These are phyloP conservation scores for Bremia lactucae DNA, from an alignment of 352 stramenopile genomes.

Conservation along the genomic window DNA sequence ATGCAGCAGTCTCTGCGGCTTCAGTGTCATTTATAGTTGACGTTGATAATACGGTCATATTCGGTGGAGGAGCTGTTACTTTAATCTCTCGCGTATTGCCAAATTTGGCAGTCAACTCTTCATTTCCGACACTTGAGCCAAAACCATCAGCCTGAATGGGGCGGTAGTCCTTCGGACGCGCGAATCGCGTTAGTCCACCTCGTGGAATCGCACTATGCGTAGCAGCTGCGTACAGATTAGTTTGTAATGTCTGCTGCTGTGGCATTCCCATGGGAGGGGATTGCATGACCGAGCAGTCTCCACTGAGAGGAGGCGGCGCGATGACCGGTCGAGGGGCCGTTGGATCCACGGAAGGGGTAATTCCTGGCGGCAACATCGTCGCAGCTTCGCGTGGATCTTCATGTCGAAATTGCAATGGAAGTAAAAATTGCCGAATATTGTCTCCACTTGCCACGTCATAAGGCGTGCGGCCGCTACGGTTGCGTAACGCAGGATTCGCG, in stretches of 20 bases:
- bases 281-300: slow-evolving; percentile 32
- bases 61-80: slow-evolving; percentile 60
- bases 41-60: slow-evolving; percentile 11
- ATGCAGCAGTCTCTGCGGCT: not conserved
- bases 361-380: slow-evolving; percentile 55
- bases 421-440: slow-evolving; percentile 71
- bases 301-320: slow-evolving; percentile 46
- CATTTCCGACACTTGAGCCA: slow-evolving; percentile 82
- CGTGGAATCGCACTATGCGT: slow-evolving; percentile 78
- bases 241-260: slow-evolving; percentile 30
- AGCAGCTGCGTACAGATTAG: slow-evolving; percentile 60
- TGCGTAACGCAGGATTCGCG: slow-evolving; percentile 69
- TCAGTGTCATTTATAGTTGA: slow-evolving; percentile 4
- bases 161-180: slow-evolving; percentile 63
- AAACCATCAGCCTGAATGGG: slow-evolving; percentile 85
- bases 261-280: slow-evolving; percentile 17
- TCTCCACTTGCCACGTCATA: slow-evolving; percentile 84
- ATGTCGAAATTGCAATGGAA: slow-evolving; percentile 83
- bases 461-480: slow-evolving; percentile 61
- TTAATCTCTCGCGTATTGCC: slow-evolving; percentile 80
- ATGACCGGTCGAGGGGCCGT: slow-evolving; percentile 51
- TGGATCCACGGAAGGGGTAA: slow-evolving; percentile 63
- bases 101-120: slow-evolving; percentile 82
- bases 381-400: slow-evolving; percentile 59
- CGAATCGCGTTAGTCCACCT: slow-evolving; percentile 30